A percentile compares a stretch with the other conserved stretches of the same genome.
phyloP scores from a whole-genome alignment of 192 early-diverging fungal genomes.

The Jimgerdemannia flammicorona region DNA sequence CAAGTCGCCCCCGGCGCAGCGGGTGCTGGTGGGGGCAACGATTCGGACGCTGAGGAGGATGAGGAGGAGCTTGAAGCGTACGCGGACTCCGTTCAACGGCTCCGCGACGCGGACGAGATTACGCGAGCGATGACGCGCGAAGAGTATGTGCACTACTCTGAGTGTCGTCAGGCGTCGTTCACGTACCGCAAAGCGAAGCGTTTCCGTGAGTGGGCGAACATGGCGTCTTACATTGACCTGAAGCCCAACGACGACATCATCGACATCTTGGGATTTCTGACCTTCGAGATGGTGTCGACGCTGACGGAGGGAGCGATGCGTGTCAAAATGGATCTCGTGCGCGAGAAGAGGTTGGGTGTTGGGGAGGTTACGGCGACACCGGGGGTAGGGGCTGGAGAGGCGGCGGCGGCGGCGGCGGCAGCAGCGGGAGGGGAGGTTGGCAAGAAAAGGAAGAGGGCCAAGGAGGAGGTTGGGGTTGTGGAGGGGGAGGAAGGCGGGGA shows the following conservation, averaged over 20 bases:
- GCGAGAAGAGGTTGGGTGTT: constrained; percentile 15
- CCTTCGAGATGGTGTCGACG: constrained; percentile 90
- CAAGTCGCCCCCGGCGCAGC: too few species aligned
- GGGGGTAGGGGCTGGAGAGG: too few species aligned
- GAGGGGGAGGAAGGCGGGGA: constrained; percentile 15
- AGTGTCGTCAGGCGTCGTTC: constrained; percentile 97
- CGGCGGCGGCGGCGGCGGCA: constrained; percentile 18
- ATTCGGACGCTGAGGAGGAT: constrained; percentile 75
- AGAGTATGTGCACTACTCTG: constrained; percentile 98
- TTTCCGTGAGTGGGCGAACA: constrained; percentile 94
- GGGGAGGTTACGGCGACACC: background rate
- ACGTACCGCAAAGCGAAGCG: constrained; percentile 91
- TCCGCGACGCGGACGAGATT: constrained; percentile 86
- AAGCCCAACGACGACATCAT: constrained; percentile 92
- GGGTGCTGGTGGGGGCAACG: constrained; percentile 58
- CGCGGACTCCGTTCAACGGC: constrained; percentile 80
- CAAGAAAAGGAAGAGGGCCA: constrained; percentile 21
- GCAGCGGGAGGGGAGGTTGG: constrained; percentile 1
- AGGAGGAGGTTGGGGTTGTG: constrained; percentile 16
- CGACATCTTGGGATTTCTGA: constrained; percentile 95
- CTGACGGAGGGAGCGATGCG: constrained; percentile 85
- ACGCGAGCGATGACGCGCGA: constrained; percentile 94
- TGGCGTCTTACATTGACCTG: constrained; percentile 84
- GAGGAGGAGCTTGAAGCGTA: constrained; percentile 92
- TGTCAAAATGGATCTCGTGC: constrained; percentile 67